phyloP scores from a whole-genome alignment of 148 eudicot genomes.

The Chenopodium formosanum region DNA sequence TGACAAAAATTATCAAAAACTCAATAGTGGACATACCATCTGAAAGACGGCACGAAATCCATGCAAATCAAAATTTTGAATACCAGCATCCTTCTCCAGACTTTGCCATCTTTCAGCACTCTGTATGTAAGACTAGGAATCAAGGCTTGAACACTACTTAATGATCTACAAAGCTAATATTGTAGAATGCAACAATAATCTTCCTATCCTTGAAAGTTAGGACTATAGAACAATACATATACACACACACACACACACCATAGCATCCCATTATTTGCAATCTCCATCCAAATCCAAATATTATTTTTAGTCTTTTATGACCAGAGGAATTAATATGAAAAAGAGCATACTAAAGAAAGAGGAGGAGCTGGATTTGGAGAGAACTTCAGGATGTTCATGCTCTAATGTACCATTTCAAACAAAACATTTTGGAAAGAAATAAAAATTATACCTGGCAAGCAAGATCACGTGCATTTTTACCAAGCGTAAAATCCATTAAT shows the following conservation, averaged over 20 bases:
- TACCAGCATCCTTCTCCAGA: conserved; percentile 60
- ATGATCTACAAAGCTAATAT: neutral
- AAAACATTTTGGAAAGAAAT: neutral
- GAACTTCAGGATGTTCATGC: neutral
- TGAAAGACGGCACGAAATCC: conserved; percentile 92
- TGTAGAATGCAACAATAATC: neutral
- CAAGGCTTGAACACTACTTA: neutral
- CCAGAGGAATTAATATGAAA: neutral
- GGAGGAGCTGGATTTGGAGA: neutral
- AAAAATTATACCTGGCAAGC: conserved; percentile 77
- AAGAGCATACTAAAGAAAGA: neutral
- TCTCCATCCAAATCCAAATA: neutral
- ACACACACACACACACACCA: no score
- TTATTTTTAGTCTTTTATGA: neutral
- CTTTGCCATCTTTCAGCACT: conserved; percentile 90
- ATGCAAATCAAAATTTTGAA: conserved; percentile 90
- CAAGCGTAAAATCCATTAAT: conserved; percentile 48
- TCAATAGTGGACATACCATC: conserved; percentile 48
- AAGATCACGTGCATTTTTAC: conserved; percentile 85
- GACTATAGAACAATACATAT: neutral
- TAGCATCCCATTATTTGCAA: neutral
- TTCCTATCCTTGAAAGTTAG: neutral
- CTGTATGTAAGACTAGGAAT: conserved; percentile 28
- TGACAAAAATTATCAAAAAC: neutral
- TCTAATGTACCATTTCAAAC: neutral